Evolutionary conservation across 176 grass and related monocot genomes (phyloP).

Genomic region (Bromus sterilis): DNA sequence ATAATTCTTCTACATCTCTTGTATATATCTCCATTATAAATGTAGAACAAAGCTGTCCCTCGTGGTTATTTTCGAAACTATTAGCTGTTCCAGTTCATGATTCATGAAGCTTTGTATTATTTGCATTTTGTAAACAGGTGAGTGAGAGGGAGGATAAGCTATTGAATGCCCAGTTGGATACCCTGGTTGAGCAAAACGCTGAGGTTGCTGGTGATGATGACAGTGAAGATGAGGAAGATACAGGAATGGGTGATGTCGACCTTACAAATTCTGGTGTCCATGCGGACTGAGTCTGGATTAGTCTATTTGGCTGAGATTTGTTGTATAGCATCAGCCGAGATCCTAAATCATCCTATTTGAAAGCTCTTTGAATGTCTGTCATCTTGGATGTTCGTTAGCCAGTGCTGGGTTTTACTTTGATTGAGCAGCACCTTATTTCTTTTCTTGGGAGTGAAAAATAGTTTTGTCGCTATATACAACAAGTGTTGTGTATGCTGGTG

Average conservation of each 20-base stretch:
- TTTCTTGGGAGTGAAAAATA: conserved; percentile 12
- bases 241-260: conserved; percentile 77
- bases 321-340: conserved; percentile 41
- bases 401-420: conserved; percentile 4
- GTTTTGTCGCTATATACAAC: neutral
- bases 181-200: conserved; percentile 50
- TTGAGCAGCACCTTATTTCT: conserved; percentile 13
- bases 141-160: conserved; percentile 92
- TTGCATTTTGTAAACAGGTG: conserved; percentile 47
- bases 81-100: neutral
- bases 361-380: conserved; percentile 10
- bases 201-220: conserved; percentile 90
- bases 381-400: conserved; percentile 11
- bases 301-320: conserved; percentile 26
- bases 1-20: neutral
- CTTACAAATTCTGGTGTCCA: conserved; percentile 43
- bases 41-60: neutral
- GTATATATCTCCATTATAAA: neutral
- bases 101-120: neutral
- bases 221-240: conserved; percentile 93
- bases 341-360: conserved; percentile 12
- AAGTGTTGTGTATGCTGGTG: neutral
- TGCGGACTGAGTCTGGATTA: conserved; percentile 18
- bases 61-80: neutral
- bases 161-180: conserved; percentile 77